Conservation (phyloP, 768 basidiomycete species). For the Mycena kentingensis region DNA sequence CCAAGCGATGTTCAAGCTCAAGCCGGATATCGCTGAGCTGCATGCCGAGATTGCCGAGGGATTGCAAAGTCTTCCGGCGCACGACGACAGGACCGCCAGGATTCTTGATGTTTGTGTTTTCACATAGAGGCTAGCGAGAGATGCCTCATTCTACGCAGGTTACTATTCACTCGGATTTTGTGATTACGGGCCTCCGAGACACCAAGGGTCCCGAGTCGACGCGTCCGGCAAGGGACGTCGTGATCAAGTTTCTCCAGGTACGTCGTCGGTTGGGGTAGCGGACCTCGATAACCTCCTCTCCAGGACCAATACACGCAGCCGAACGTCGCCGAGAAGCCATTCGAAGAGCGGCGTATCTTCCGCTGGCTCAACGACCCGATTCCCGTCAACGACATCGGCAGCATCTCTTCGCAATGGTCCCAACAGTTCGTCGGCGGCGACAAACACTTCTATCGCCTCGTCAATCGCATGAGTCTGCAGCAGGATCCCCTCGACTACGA, state of each 20-base stretch:
- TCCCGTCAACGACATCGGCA: slow-evolving; percentile 13
- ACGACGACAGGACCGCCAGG: slow-evolving; percentile 7
- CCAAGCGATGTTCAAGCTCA: slow-evolving; percentile 9
- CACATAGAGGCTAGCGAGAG: no score
- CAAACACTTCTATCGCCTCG: slow-evolving; percentile 9
- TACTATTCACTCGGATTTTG: slow-evolving; percentile 12
- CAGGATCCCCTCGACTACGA: slow-evolving; percentile 11
- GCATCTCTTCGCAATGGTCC: slow-evolving; percentile 12
- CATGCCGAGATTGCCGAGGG: slow-evolving; percentile 9
- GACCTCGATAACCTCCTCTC: neutral
- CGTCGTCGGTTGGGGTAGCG: slow-evolving; percentile 6
- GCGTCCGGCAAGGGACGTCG: slow-evolving; percentile 8
- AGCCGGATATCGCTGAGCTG: slow-evolving; percentile 7
- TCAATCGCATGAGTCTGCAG: slow-evolving; percentile 11
- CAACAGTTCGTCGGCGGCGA: slow-evolving; percentile 8
- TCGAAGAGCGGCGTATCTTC: slow-evolving; percentile 10
- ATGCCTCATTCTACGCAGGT: no score
- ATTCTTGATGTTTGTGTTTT: slow-evolving; percentile 12
- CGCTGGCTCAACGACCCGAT: slow-evolving; percentile 11
- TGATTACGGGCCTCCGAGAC: slow-evolving; percentile 9
- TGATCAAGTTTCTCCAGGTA: slow-evolving; percentile 12
- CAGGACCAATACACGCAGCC: neutral
- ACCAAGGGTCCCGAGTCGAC: slow-evolving; percentile 12
- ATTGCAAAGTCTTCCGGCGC: slow-evolving; percentile 9
- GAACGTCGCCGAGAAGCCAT: slow-evolving; percentile 8